Conservation (phyloP, 306 rosid genomes). For the Prunus fruticosa region DNA sequence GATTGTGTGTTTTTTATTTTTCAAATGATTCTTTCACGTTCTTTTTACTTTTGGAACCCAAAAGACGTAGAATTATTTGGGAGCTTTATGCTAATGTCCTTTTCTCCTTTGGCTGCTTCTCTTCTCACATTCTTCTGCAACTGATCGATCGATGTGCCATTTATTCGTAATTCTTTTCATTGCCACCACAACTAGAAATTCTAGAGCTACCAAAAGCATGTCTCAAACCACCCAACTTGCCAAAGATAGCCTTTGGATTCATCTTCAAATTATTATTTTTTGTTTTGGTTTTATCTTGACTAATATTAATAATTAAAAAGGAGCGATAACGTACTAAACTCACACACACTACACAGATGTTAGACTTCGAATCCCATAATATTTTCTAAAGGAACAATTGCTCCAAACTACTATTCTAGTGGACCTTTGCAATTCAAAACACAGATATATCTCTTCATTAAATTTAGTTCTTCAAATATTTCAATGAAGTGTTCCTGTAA, state of each 20-base stretch:
- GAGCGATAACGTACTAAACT: too few species aligned
- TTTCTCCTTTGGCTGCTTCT: neutral
- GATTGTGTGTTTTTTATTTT: neutral
- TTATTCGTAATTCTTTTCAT: neutral
- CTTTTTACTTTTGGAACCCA: neutral
- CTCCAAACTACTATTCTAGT: too few species aligned
- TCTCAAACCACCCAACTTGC: neutral
- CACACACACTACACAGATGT: rapidly evolving
- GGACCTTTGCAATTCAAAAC: too few species aligned
- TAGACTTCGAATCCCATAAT: too few species aligned
- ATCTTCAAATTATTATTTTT: too few species aligned
- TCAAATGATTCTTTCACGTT: neutral
- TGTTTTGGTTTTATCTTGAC: too few species aligned
- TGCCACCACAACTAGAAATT: neutral
- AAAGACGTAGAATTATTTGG: neutral
- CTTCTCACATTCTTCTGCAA: neutral
- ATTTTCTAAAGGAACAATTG: too few species aligned
- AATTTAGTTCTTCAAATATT: too few species aligned
- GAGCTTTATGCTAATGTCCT: neutral
- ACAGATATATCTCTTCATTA: too few species aligned
- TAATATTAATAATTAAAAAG: too few species aligned
- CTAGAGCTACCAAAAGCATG: neutral
- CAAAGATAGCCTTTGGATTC: too few species aligned
- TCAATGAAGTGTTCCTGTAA: too few species aligned
- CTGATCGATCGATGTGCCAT: neutral